Evolutionary conservation across 1,284 basidiomycete species (phyloP), one percentile per base, ranked within the genome.

Genomic region (Tilletia horrida): DNA sequence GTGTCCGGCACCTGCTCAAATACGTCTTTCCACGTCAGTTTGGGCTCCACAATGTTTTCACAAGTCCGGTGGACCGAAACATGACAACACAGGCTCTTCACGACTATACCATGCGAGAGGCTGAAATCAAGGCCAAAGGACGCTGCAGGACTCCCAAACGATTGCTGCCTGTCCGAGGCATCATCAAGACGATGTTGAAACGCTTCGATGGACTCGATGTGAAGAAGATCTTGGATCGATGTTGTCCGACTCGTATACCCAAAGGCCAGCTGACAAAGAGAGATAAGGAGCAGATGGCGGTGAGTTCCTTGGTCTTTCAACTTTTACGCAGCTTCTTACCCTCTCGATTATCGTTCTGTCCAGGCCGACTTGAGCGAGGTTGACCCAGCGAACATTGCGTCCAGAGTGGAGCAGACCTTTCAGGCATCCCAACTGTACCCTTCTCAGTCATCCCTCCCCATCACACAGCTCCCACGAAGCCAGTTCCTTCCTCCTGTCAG

Each of bases 1-100:
- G 69, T 66, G 85, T 86, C 0, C 85, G 90, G 25, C 88, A 88
- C 73, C 81, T 91, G 1, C 85, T 88, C 25, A 93, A 92, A 83
- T 91, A 93, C 77, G 84, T 95, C 0, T 94, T 94, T 74, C 88
- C 91, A 7, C 85, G 88, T 35, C 90, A 92, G 72, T 91, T 89
- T 73, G 85, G 86, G 0, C 81, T 94, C 0, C 81, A 85, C 13
- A 90, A 85, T 71, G 85, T 88, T 2, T 92, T 87, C 68, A 79
- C 76, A 47, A 74, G 62, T 59, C 63, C 42, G 9, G 69, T 64
- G n/a, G 76, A 76, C 67, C 65, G 66, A 13, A 67, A 70, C 7
- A 23, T 66, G 57, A 67, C 75, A 57, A 66, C 70, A 67, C 66
- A 84, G 75, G 71, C 76, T 21, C 83, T 85, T 62, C 84, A 85